Base-by-base conservation (phyloP, 257 asterid genomes). In the Parsonsia alboflavescens region DNA sequence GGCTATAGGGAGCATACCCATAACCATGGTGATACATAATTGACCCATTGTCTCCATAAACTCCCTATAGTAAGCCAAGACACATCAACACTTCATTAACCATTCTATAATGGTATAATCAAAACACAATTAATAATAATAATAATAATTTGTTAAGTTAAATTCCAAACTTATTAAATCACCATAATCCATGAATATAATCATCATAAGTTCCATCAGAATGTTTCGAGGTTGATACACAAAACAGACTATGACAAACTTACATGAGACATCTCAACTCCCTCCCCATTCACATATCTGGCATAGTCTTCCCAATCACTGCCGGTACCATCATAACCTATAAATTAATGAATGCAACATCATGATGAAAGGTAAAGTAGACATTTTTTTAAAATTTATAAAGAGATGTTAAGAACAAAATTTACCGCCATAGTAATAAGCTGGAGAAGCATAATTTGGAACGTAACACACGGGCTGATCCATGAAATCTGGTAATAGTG, bases 231-330 rank as follows among this genome's bases (percentile, higher is more conserved):
- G 22, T 5, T 52, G 10, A 52, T 19, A 24, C 5, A 24, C 11
- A 9, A 50, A 45, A 16, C 65, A 70, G 17, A 33, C 26, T 28
- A 21, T 44, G 48, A 26, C 28, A 73, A 33, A 79, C 85, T 84
- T 68, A 78, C 85, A 0, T 70, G 78, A 54, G 81, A 52, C 82
- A 79, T 52, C 42, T 84, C 88, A 49, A 75, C 84, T 19, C 80
- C 85, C 41, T 81, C 80, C 6, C 80, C 54, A 62, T 49, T 74
- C 52, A 64, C 68, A 76, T 76, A 79, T 72, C 80, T 62, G 9
- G 84, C 3, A 74, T 86, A 89, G 36, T 85, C 91, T 44, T 84
- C 88, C 85, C 88, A 84, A 21, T 84, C 82, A 71, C 72, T 79
- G 54, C 50, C 77, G 6, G 85, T 48, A 49, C 80, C 82, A 81